Conservation (phyloP, 169 alveolate genomes). For the Eimeria tenella region DNA sequence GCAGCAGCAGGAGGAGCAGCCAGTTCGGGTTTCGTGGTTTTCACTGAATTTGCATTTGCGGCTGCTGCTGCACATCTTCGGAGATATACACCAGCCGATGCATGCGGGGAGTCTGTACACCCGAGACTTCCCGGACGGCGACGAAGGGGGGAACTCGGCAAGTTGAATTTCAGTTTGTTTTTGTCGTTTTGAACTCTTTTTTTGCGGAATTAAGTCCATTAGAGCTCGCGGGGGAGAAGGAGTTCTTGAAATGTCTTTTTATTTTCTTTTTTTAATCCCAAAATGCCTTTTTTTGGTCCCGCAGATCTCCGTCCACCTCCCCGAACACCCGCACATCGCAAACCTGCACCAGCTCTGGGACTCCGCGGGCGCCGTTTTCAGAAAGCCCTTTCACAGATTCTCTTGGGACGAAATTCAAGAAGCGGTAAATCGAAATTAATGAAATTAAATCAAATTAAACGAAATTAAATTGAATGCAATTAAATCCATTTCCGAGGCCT, state of each 20-base stretch:
- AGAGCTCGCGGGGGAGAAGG: neutral
- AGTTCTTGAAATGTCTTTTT: neutral
- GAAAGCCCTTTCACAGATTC: neutral
- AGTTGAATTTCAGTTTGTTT: neutral
- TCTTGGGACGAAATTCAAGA: neutral
- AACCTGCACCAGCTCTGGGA: neutral
- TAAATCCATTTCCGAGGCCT: neutral
- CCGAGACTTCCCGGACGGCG: constrained; percentile 86
- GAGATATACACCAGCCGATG: constrained; percentile 92
- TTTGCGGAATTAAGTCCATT: neutral
- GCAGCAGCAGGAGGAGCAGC: too few relatives aligned
- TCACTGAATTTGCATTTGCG: constrained; percentile 83
- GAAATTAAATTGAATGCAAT: too few relatives aligned
- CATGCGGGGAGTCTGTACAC: constrained; percentile 83
- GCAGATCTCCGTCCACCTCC: neutral
- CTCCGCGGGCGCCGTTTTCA: constrained; percentile 4
- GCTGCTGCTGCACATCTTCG: constrained; percentile 88
- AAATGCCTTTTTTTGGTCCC: neutral
- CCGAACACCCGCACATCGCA: neutral
- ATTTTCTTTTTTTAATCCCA: too few relatives aligned
- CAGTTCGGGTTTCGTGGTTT: neutral
- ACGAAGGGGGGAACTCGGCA: constrained; percentile 87
- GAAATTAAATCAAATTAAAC: too few relatives aligned
- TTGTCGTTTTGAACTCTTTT: too few relatives aligned
- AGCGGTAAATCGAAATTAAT: neutral